Conservation (phyloP, 2,329 filamentous ascomycete genomes). For the Pseudogymnoascus sp. region DNA sequence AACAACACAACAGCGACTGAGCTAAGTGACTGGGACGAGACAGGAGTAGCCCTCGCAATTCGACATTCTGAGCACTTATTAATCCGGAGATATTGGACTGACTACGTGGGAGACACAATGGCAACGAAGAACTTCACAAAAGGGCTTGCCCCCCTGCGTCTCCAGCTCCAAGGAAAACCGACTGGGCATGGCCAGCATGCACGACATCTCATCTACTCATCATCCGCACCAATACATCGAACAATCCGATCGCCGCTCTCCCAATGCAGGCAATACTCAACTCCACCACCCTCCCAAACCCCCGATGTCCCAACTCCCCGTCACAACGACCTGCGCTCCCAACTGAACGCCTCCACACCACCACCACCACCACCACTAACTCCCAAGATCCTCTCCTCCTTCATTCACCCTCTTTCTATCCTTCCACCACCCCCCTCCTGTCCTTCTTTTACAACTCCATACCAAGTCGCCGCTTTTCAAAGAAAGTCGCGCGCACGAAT, state of each 20-base stretch:
- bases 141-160: neutral
- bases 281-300: neutral
- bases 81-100: neutral
- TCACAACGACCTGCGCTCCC: conserved; percentile 23
- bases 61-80: neutral
- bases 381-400: neutral
- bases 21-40: neutral
- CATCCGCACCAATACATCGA: neutral
- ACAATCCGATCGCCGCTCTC: neutral
- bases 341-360: conserved; percentile 18
- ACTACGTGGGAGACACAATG: neutral
- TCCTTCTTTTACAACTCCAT: neutral
- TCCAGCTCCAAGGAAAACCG: neutral
- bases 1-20: neutral
- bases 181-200: neutral
- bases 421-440: neutral
- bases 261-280: conserved; percentile 5
- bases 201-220: neutral
- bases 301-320: neutral
- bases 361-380: neutral
- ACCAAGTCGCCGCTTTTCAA: neutral
- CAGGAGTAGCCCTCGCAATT: neutral
- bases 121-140: neutral
- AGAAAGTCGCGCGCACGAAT: neutral
- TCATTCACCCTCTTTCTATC: neutral